phyloP scores from a whole-genome alignment of 352 stramenopile species.

The Phytophthora colocasiae region DNA sequence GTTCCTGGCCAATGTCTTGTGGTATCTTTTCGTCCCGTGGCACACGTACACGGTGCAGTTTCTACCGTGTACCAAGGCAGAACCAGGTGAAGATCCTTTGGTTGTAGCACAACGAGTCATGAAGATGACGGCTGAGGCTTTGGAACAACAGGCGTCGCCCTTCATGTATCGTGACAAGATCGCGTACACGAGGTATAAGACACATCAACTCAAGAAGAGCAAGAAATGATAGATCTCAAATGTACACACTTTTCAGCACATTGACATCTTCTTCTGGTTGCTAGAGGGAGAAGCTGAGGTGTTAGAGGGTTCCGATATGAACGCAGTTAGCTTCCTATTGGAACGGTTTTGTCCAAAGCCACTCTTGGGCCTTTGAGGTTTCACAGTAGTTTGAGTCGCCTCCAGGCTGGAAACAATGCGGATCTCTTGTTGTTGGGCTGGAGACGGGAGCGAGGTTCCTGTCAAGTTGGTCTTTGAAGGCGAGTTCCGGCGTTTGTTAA shows the following conservation, averaged over 20 bases:
- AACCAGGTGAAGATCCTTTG: slow-evolving; percentile 53
- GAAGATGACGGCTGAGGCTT: slow-evolving; percentile 50
- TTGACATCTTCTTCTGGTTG: not conserved
- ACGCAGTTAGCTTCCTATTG: slow-evolving; percentile 9
- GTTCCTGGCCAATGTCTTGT: slow-evolving; percentile 75
- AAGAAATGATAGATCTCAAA: slow-evolving; percentile 33
- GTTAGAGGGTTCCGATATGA: not conserved
- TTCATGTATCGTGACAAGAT: slow-evolving; percentile 84
- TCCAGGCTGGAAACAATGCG: slow-evolving; percentile 3
- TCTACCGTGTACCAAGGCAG: slow-evolving; percentile 46
- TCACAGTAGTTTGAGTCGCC: not conserved
- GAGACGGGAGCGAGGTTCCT: slow-evolving; percentile 12
- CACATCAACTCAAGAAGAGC: slow-evolving; percentile 55
- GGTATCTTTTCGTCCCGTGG: slow-evolving; percentile 77
- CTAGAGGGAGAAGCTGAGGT: not conserved
- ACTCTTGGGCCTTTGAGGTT: slow-evolving; percentile 33
- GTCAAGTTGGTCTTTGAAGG: slow-evolving; percentile 8
- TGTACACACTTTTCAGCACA: no score
- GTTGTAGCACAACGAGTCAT: slow-evolving; percentile 71
- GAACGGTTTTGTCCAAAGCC: slow-evolving; percentile 33
- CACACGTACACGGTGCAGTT: slow-evolving; percentile 73
- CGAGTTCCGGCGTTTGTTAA: slow-evolving; percentile 36
- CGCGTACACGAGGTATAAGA: slow-evolving; percentile 65
- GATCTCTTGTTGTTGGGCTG: slow-evolving; percentile 25
- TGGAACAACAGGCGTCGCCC: slow-evolving; percentile 64